Base-by-base conservation (phyloP, 495 filamentous ascomycete species). In the Daldinia decipiens region DNA sequence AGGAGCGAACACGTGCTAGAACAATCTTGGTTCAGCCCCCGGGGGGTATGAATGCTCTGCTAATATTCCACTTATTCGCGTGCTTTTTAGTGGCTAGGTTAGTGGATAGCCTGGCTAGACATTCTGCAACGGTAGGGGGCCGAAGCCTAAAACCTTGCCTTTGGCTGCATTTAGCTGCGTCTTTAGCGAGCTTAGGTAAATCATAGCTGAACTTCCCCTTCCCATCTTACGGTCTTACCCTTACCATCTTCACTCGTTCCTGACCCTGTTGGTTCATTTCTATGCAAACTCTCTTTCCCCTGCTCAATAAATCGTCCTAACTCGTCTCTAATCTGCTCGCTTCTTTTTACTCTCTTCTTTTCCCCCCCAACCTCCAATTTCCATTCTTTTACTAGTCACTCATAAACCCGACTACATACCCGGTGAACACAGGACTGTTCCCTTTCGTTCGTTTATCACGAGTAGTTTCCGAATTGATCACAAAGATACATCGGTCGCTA, bases 351-450 rank as follows among this genome's bases (percentile, higher is more conserved):
- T 71, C 55, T 64, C 59, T 27, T 57, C 24, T 68, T 45, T 50
- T 59, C 68, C 45, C 58, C 47, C 52, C 63, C 65, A 68, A 63
- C 66, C 67, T 47, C 67, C 67, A 66, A 55, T 45, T 62, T 45
- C 24, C 38, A 58, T 67, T 65, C 50, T 32, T 68, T 58, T 12
- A 56, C 29, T 56, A 34, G 62, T 50, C 56, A 43, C 26, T 21
- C 53, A 58, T 68, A 61, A 60, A 60, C 39, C 32, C 64, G 40
- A 71, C 39, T 71, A 67, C 71, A 64, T 74, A 70, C 59, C 27
- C 53, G 71, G 67, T 65, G 68, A 60, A 65, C 71, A 53, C 67
- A 67, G 68, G 68, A 64, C 59, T 70, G 71, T 74, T 70, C 71
- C 71, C 71, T 59, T 70, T 59, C 67, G 21, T 56, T 70, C 71